phyloP scores from a whole-genome alignment of 306 rosid genomes.

The Vicia faba region DNA sequence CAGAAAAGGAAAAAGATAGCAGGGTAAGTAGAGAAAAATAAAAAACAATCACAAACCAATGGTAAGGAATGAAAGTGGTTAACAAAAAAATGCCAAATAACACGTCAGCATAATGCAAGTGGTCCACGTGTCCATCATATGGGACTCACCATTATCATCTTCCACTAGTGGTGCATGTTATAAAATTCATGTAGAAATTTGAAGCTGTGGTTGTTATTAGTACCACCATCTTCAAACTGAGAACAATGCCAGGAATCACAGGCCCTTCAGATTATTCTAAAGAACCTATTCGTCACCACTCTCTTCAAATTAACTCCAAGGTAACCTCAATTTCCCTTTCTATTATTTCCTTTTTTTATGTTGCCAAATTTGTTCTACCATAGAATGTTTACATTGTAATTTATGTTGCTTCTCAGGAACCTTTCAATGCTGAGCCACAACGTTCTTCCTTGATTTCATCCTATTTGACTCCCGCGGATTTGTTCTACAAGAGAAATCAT shows the following conservation, averaged over 20 bases:
- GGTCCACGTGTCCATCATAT: conserved; percentile 9
- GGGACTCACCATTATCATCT: conserved; percentile 23
- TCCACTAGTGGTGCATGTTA: conserved; percentile 5
- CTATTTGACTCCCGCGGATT: conserved; percentile 74
- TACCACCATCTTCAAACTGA: not conserved
- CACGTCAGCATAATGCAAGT: conserved; percentile 20
- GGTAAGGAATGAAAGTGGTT: conserved; percentile 23
- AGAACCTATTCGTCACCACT: conserved; percentile 73
- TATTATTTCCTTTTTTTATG: not conserved
- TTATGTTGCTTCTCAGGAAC: conserved; percentile 49
- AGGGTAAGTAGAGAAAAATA: not conserved
- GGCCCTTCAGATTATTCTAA: conserved; percentile 75
- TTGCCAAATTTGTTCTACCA: not conserved
- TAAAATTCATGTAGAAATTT: not conserved
- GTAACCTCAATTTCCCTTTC: conserved; percentile 27
- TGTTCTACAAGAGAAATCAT: conserved; percentile 93
- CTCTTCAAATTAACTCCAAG: conserved; percentile 69
- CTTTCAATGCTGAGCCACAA: conserved; percentile 91
- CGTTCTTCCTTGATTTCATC: conserved; percentile 62
- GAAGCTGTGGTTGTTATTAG: not conserved
- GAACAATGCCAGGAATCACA: conserved; percentile 63
- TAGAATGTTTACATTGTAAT: not conserved
- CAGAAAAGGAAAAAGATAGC: not conserved
- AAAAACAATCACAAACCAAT: conserved; percentile 26
- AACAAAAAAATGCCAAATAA: not conserved